Conservation (phyloP, 2,329 filamentous ascomycete genomes). For the Colletotrichum spinosum region DNA sequence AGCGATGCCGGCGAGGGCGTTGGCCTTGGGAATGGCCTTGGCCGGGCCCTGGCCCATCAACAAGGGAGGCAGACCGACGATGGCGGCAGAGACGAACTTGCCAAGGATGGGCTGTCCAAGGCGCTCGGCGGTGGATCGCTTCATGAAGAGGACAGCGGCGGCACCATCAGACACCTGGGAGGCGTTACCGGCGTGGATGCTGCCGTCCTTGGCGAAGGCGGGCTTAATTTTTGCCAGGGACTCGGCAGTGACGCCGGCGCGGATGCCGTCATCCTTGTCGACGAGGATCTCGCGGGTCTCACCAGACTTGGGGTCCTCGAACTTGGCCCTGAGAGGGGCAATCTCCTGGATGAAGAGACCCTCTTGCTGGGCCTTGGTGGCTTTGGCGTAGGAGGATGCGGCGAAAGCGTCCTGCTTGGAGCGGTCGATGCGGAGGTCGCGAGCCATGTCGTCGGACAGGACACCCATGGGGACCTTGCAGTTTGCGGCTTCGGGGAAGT, state of each 20-base stretch:
- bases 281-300: constrained; percentile 88
- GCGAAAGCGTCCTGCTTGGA: constrained; percentile 90
- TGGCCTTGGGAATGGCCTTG: constrained; percentile 93
- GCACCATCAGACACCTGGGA: constrained; percentile 96
- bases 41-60: constrained; percentile 97
- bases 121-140: constrained; percentile 87
- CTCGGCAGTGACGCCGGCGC: constrained; percentile 86
- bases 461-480: constrained; percentile 99
- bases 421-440: constrained; percentile 80
- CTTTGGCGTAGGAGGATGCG: constrained; percentile 92
- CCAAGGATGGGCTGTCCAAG: constrained; percentile 91
- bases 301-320: constrained; percentile 89
- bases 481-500: constrained; percentile 84
- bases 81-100: constrained; percentile 87
- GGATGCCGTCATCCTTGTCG: constrained; percentile 86
- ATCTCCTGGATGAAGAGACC: constrained; percentile 97
- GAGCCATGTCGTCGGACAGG: constrained; percentile 94
- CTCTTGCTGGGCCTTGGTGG: constrained; percentile 82
- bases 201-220: constrained; percentile 90
- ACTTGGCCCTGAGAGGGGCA: constrained; percentile 85
- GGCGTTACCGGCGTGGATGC: constrained; percentile 96
- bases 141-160: constrained; percentile 95
- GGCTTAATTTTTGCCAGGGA: constrained; percentile 90
- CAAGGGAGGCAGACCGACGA: constrained; percentile 90
- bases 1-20: constrained; percentile 86